Conservation (phyloP, 2,329 filamentous ascomycete genomes). For the Colletotrichum sublineola region DNA sequence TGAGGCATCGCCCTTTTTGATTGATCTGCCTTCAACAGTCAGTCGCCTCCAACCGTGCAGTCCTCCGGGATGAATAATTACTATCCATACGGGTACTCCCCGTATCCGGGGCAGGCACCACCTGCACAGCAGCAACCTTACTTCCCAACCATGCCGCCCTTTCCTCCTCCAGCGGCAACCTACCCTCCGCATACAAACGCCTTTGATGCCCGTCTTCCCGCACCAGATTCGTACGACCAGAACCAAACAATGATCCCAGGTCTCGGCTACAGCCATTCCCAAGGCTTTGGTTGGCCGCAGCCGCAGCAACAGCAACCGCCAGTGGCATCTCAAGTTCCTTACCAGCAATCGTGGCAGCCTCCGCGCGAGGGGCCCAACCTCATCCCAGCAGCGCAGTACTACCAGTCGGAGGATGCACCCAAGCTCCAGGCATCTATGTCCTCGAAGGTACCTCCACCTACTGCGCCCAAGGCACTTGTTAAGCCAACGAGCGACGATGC, state of each 20-base stretch:
- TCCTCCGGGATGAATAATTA: constrained; percentile 53
- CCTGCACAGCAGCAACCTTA: constrained; percentile 31
- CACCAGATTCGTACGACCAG: constrained; percentile 41
- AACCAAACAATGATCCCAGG: constrained; percentile 47
- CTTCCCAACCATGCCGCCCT: constrained; percentile 33
- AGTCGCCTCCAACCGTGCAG: neutral
- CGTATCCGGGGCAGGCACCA: constrained; percentile 47
- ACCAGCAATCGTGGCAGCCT: constrained; percentile 32
- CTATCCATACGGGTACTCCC: constrained; percentile 54
- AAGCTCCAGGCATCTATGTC: constrained; percentile 8
- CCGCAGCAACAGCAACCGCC: constrained; percentile 8
- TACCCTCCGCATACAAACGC: constrained; percentile 28
- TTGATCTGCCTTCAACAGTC: neutral
- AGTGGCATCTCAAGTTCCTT: neutral
- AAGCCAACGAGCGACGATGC: constrained; percentile 40
- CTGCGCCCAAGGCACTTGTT: constrained; percentile 1
- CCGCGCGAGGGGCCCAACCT: constrained; percentile 40
- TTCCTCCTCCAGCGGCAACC: constrained; percentile 4
- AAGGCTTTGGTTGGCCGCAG: constrained; percentile 30
- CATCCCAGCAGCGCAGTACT: constrained; percentile 42
- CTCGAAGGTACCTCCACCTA: neutral
- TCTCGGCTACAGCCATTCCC: constrained; percentile 42
- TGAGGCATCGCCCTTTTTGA: neutral
- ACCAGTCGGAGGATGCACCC: constrained; percentile 40
- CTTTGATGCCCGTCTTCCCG: constrained; percentile 15